Percentiles rank a stretch among this genome's conserved stretches.
These are phyloP conservation scores for Sugiyamaella castrensis DNA, from an alignment of 1,139 yeast species.

Conservation along the genomic window DNA sequence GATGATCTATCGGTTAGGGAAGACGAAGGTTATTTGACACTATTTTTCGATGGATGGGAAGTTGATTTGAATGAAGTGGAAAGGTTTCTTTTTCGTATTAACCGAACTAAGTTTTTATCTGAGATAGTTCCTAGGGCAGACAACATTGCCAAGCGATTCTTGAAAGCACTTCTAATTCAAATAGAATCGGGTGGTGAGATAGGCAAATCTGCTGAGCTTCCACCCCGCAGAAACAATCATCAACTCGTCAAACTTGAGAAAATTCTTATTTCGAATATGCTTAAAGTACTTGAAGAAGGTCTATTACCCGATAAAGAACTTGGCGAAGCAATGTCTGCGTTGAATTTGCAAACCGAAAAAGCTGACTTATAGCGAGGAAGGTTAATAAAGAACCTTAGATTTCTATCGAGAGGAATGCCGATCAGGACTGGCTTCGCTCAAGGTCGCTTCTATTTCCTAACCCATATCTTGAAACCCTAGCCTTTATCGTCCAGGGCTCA, in stretches of 20 bases:
- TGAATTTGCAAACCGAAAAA: too few relatives aligned
- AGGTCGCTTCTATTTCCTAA: too few relatives aligned
- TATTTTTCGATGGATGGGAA: constrained; percentile 24
- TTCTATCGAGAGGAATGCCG: too few relatives aligned
- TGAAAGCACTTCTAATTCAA: not conserved
- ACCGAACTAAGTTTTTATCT: constrained; percentile 5
- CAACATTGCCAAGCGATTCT: constrained; percentile 1
- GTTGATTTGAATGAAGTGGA: constrained; percentile 25
- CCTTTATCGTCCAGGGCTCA: too few relatives aligned
- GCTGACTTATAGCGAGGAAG: too few relatives aligned
- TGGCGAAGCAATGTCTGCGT: too few relatives aligned
- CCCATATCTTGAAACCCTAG: too few relatives aligned
- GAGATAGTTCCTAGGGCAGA: constrained; percentile 9
- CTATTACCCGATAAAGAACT: too few relatives aligned
- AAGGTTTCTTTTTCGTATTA: constrained; percentile 2
- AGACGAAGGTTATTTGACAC: constrained; percentile 24
- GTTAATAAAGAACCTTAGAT: too few relatives aligned
- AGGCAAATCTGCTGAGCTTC: constrained; percentile 3
- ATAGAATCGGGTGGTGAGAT: constrained; percentile 10
- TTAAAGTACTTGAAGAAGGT: too few relatives aligned
- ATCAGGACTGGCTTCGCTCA: too few relatives aligned
- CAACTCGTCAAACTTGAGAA: constrained; percentile 1
- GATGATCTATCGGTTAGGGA: constrained; percentile 24
- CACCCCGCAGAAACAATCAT: constrained; percentile 2
- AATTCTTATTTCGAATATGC: not conserved